Base-by-base conservation (phyloP, 495 filamentous ascomycete species). In the Xylaria intraflava region DNA sequence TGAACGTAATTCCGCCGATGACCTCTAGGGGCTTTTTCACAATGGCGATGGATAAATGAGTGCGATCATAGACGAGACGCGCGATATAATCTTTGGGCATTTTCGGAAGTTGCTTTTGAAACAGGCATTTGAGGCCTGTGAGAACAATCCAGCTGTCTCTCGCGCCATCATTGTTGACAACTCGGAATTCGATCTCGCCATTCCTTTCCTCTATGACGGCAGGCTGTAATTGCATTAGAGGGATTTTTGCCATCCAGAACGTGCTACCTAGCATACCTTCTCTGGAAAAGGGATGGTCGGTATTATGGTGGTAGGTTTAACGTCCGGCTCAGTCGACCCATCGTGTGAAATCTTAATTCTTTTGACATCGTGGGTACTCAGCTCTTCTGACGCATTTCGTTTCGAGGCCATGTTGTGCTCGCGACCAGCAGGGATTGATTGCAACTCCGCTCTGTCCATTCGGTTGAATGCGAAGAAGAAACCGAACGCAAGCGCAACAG, bases 11-110 rank as follows among this genome's bases (percentile, higher is more conserved):
- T 1, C 86, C 86, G 53, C 65, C 86, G 31, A 89, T 85, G 24
- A 89, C 83, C 60, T 88, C 85, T 29, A 88, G 57, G 5, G 86
- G 85, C 56, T 85, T 83, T 66, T 89, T 89, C 20, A 90, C 80
- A 56, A 90, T 89, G 16, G 87, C 86, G 49, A 90, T 87, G 5
- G 83, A 87, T n/a, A 89, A 64, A 75, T 89, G 86, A 10, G 86
- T 88, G 20, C 86, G 76, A 65, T 90, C 86, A 56, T 90, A 89
- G 11, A 90, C 87, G 10, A 89, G 73, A 31, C 86, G 76, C 33
- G 87, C 86, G 53, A 90, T 89, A 62, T 89, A 90, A 57, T 89
- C 87, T 67, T 88, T 88, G 0, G 87, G 86, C 86, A 89, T 90
- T 61, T 90, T 89, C 0, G 86, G 86, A 0, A 90, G 76, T 62